Conservation (phyloP, 768 basidiomycete species). For the Leccinellum luteum region DNA sequence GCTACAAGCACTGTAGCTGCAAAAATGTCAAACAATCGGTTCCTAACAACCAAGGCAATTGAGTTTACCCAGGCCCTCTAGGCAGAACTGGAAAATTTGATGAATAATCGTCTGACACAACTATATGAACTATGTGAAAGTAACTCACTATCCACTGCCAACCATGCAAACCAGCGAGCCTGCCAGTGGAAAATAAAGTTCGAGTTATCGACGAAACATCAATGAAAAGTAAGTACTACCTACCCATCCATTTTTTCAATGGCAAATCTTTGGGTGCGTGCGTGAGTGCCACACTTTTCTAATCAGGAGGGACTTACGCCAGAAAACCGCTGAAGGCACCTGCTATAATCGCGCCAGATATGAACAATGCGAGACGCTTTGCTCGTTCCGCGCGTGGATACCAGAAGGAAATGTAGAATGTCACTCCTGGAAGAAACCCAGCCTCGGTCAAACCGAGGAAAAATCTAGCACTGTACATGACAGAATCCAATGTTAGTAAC, state of each 20-base stretch:
- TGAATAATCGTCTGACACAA: constrained; percentile 2
- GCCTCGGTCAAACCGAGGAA: constrained; percentile 48
- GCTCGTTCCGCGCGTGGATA: constrained; percentile 57
- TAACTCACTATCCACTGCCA: constrained; percentile 41
- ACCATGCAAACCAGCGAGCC: constrained; percentile 31
- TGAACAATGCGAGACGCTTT: constrained; percentile 54
- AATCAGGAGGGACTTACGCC: constrained; percentile 34
- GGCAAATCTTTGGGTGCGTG: constrained; percentile 31
- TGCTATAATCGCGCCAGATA: constrained; percentile 53
- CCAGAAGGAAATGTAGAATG: constrained; percentile 52
- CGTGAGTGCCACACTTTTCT: neutral
- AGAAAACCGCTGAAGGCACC: constrained; percentile 47
- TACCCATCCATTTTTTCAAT: constrained; percentile 35
- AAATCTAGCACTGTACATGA: constrained; percentile 30
- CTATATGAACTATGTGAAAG: no score
- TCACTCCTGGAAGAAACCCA: constrained; percentile 40
- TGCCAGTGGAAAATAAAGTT: constrained; percentile 7
- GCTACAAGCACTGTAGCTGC: constrained; percentile 14
- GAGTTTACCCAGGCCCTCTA: constrained; percentile 25
- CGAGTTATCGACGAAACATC: neutral
- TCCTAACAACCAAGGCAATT: neutral
- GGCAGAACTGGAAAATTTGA: constrained; percentile 24
- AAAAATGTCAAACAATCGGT: neutral
- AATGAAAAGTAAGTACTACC: constrained; percentile 23
- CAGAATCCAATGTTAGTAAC: constrained; percentile 1